phyloP scores from a whole-genome alignment of 495 filamentous ascomycete genomes.

The Penicillium bovifimosum region DNA sequence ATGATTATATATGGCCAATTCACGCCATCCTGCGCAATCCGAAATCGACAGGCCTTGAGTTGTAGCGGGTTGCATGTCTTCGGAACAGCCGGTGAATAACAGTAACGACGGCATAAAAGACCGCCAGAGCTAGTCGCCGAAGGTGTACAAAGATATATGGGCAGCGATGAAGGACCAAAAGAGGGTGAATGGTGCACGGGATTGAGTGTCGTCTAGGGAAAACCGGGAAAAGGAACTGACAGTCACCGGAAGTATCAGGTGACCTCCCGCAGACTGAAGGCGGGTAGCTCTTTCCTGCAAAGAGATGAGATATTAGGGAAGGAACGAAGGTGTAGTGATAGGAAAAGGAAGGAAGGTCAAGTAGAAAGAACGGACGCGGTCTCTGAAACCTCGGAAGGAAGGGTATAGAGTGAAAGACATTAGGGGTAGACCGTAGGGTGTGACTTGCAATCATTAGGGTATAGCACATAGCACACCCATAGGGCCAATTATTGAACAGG shows the following conservation, averaged over 20 bases:
- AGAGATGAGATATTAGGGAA: neutral
- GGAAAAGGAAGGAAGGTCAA: neutral
- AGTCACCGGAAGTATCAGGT: conserved; percentile 2
- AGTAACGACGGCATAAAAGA: neutral
- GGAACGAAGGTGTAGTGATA: neutral
- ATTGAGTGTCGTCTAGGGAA: conserved; percentile 7
- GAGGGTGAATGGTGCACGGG: neutral
- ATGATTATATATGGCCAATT: neutral
- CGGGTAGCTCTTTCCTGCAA: neutral
- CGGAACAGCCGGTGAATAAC: neutral
- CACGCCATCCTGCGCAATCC: neutral
- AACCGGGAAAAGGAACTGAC: neutral
- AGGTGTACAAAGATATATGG: neutral
- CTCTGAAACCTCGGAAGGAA: neutral
- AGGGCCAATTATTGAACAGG: conserved; percentile 7
- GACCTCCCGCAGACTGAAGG: too few relatives aligned
- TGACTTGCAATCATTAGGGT: conserved; percentile 23
- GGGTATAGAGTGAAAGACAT: conserved; percentile 23
- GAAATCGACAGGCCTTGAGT: neutral
- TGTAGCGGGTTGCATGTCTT: neutral
- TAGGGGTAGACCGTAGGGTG: conserved; percentile 10
- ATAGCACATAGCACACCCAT: conserved; percentile 21
- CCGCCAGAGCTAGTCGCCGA: neutral
- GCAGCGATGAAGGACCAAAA: neutral
- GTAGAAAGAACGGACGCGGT: neutral